Conservation (phyloP, 768 basidiomycete species). For the Rossbeevera mucosa region DNA sequence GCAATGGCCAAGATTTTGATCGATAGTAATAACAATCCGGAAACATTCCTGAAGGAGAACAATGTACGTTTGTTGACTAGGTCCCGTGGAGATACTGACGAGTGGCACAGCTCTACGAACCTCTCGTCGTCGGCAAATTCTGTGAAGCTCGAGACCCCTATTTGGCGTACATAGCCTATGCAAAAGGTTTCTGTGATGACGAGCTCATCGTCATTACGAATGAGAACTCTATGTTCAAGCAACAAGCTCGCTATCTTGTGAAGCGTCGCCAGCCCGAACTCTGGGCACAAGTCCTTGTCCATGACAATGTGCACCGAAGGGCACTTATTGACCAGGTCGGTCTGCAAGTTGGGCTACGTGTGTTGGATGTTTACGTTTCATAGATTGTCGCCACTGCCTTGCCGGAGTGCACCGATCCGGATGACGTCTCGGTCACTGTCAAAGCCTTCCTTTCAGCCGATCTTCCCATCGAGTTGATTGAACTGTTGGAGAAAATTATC, state of each 20-base stretch:
- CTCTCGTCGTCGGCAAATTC: constrained; percentile 96
- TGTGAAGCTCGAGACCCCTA: constrained; percentile 98
- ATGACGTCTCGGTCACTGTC: constrained; percentile 97
- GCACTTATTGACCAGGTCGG: constrained; percentile 87
- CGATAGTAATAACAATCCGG: constrained; percentile 98
- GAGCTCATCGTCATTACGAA: constrained; percentile 96
- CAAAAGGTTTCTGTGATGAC: constrained; percentile 97
- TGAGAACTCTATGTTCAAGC: constrained; percentile 99
- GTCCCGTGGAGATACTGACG: constrained; percentile 5
- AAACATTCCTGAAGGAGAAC: constrained; percentile 97
- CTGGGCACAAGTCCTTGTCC: constrained; percentile 90
- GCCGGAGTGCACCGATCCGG: constrained; percentile 95
- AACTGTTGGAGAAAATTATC: constrained; percentile 97
- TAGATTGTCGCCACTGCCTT: constrained; percentile 92
- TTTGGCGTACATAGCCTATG: constrained; percentile 97
- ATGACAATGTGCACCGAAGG: constrained; percentile 88
- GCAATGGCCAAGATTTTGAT: constrained; percentile 98
- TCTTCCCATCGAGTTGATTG: constrained; percentile 94
- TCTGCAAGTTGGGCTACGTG: not conserved
- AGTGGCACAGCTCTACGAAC: constrained; percentile 78
- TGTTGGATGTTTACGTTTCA: not conserved
- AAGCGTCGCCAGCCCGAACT: constrained; percentile 93
- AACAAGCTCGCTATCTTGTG: constrained; percentile 96
- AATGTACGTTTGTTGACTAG: constrained; percentile 55
- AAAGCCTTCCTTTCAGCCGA: constrained; percentile 97